Evolutionary conservation across 257 asterid species (phyloP).

Genomic region (Solanum ahanhuiri): DNA sequence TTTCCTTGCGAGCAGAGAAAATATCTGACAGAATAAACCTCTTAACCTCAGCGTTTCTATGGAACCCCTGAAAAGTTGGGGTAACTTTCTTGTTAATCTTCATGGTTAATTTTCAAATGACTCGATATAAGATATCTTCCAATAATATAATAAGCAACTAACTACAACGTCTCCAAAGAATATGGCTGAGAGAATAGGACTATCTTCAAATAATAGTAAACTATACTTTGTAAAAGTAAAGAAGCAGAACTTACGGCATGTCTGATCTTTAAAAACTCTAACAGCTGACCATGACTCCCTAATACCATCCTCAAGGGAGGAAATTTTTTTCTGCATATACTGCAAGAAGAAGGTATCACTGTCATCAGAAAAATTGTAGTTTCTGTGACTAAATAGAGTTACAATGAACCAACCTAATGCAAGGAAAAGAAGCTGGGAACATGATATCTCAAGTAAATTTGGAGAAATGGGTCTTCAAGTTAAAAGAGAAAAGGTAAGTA

Average conservation of each 20-base stretch:
- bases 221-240: neutral
- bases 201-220: neutral
- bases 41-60: neutral
- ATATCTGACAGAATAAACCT: neutral
- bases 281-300: slow-evolving; percentile 72
- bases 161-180: neutral
- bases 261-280: slow-evolving; percentile 21
- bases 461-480: neutral
- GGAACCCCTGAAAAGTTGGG: neutral
- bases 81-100: neutral
- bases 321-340: slow-evolving; percentile 80
- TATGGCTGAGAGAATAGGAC: neutral
- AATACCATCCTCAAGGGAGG: slow-evolving; percentile 70
- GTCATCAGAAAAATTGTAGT: neutral
- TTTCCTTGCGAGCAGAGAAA: neutral
- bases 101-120: neutral
- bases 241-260: slow-evolving; percentile 42
- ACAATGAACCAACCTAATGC: neutral
- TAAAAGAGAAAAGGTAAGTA: neutral
- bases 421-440: neutral
- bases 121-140: neutral
- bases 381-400: neutral
- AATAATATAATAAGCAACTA: neutral
- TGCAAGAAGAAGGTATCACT: slow-evolving; percentile 24
- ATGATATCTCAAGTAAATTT: neutral